Percentiles rank a stretch among this genome's conserved stretches.
phyloP scores from a whole-genome alignment of 1,139 yeast genomes.

The Hemisphaericaspora subhashii region DNA sequence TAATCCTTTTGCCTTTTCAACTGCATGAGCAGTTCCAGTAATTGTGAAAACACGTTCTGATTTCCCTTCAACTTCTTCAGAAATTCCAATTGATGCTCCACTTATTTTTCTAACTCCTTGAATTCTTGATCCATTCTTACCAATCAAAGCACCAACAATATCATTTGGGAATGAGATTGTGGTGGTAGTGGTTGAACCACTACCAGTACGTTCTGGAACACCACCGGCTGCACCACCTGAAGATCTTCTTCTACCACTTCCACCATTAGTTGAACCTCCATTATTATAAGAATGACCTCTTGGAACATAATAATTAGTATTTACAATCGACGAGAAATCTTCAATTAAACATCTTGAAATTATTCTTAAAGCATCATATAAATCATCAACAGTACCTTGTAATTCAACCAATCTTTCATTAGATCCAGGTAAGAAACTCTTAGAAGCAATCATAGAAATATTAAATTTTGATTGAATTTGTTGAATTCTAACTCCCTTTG shows the following conservation, averaged over 20 bases:
- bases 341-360: conserved; percentile 74
- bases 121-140: conserved; percentile 82
- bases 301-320: conserved; percentile 68
- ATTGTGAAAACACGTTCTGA: conserved; percentile 73
- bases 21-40: conserved; percentile 62
- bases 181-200: conserved; percentile 18
- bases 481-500: conserved; percentile 80
- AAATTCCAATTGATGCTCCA: conserved; percentile 80
- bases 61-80: conserved; percentile 65
- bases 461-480: conserved; percentile 68
- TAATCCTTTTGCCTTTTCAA: conserved; percentile 68
- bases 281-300: conserved; percentile 23
- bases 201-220: conserved; percentile 12
- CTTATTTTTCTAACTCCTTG: conserved; percentile 81
- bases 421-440: conserved; percentile 79
- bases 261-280: conserved; percentile 12
- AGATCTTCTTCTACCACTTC: conserved; percentile 6
- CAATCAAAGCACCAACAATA: conserved; percentile 89
- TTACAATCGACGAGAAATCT: conserved; percentile 66
- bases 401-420: conserved; percentile 87
- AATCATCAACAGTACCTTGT: conserved; percentile 73
- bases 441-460: conserved; percentile 86
- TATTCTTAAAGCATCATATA: conserved; percentile 58
- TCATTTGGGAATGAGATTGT: conserved; percentile 69
- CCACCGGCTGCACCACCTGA: conserved; percentile 1